phyloP scores from a whole-genome alignment of 164 flowering plant species.

The Taxillus chinensis region DNA sequence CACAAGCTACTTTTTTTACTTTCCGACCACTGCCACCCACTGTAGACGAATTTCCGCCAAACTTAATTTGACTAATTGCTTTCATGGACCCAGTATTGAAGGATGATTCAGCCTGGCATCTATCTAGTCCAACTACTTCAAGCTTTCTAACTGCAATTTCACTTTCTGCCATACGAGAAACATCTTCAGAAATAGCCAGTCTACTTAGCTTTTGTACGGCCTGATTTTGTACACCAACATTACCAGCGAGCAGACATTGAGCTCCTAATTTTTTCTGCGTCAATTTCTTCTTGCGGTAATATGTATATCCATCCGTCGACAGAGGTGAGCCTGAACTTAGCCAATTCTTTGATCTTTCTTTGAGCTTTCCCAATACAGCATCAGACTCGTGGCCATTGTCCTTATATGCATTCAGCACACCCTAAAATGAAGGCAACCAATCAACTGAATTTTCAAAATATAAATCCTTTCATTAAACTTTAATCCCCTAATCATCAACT shows the following conservation, averaged over 20 bases:
- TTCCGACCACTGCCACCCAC: slow-evolving; percentile 12
- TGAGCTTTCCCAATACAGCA: slow-evolving; percentile 12
- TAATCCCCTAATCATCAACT: not conserved
- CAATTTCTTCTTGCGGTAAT: slow-evolving; percentile 50
- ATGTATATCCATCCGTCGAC: slow-evolving; percentile 32
- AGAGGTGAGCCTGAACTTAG: slow-evolving; percentile 15
- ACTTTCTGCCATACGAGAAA: slow-evolving; percentile 13
- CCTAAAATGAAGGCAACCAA: slow-evolving; percentile 21
- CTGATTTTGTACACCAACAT: slow-evolving; percentile 10
- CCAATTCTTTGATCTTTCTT: slow-evolving; percentile 16
- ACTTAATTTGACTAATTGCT: slow-evolving; percentile 8
- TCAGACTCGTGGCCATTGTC: slow-evolving; percentile 12
- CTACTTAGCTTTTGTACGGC: slow-evolving; percentile 21
- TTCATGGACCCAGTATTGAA: slow-evolving; percentile 7
- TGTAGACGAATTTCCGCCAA: slow-evolving; percentile 10
- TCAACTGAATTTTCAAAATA: not conserved
- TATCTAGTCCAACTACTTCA: slow-evolving; percentile 12
- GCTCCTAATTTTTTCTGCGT: slow-evolving; percentile 28
- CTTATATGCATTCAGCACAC: slow-evolving; percentile 9
- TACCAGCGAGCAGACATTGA: slow-evolving; percentile 12
- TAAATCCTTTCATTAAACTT: not conserved
- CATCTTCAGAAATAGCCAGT: slow-evolving; percentile 13
- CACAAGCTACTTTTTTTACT: slow-evolving; percentile 9
- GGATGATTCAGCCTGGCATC: slow-evolving; percentile 13
- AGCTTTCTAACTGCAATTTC: slow-evolving; percentile 9